Base-by-base conservation (phyloP, 2,329 filamentous ascomycete genomes). In the Apiospora sp. region DNA sequence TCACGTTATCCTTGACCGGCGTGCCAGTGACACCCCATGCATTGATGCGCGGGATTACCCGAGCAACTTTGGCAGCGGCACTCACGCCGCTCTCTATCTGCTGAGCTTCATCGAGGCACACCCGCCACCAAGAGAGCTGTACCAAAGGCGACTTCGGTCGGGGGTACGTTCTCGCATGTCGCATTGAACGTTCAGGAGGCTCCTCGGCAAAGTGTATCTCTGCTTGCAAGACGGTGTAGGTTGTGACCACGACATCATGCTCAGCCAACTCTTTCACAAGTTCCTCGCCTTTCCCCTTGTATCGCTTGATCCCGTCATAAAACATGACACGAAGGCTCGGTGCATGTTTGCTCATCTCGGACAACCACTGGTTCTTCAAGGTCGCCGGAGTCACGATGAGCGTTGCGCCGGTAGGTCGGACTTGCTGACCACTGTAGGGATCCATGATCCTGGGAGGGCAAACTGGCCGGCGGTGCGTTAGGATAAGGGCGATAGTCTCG, bases 1-100 rank as follows among this genome's bases (percentile, higher is more conserved):
- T 82, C 44, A 96, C 88, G 74, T 94, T 89, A 75, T 94, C 94
- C 75, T 93, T 92, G 49, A 98, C 88, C 0, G 96, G 96, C 0
- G 96, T 99, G 58, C 94, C 96, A 0, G 94, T 96, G 54, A 99
- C 91, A 19, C 93, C 95, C 96, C 96, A 98, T 2, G 94, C 92
- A 82, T 98, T 95, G 75, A 93, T 83, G 41, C 96, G 89, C 64
- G 96, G 95, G 74, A 99, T 92, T 37, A 92, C 85, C 54, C 91
- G 90, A 48, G 95, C 95, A 19, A 98, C 91, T 67, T 88, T 90
- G 0, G 96, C 95, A 41, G 96, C 94, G 76, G 94, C 92, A 77
- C 91, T 95, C 4, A 97, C 91, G 46, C 95, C 94, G 75, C 90
- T 96, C 80, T 98, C 96, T 58, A 98, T 91, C 93, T 98, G 97